Percentiles rank a stretch among this genome's conserved stretches.
phyloP scores from a whole-genome alignment of 768 basidiomycete species.

The Boletellus ananiceps region DNA sequence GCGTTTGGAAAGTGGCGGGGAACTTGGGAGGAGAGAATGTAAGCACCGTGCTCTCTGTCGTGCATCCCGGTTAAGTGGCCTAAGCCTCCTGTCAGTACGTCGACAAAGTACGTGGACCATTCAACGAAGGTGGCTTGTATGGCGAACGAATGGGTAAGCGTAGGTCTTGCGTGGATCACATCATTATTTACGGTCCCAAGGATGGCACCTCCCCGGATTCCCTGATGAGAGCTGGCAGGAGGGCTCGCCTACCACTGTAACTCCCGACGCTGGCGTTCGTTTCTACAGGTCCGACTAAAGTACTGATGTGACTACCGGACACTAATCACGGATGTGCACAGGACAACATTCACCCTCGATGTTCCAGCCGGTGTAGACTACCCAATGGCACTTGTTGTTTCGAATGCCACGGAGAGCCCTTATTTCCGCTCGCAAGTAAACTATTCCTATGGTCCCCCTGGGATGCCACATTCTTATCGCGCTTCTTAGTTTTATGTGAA shows the following conservation, averaged over 20 bases:
- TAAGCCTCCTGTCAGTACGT: constrained; percentile 32
- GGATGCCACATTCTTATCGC: not conserved
- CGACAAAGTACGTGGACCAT: constrained; percentile 48
- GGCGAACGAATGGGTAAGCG: constrained; percentile 44
- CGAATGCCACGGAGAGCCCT: constrained; percentile 43
- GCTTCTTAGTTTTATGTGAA: constrained; percentile 22
- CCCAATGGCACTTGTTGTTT: constrained; percentile 41
- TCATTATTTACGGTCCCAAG: constrained; percentile 9
- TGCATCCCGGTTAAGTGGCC: not conserved
- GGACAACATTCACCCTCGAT: constrained; percentile 38
- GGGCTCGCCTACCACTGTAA: constrained; percentile 40
- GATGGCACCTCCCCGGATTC: constrained; percentile 58
- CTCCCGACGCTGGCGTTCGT: constrained; percentile 40
- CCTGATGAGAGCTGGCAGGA: constrained; percentile 43
- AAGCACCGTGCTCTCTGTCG: constrained; percentile 7
- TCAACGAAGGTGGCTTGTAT: constrained; percentile 57
- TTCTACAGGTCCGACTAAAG: constrained; percentile 39
- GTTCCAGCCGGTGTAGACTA: constrained; percentile 46
- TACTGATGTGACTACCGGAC: not conserved
- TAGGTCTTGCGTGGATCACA: not conserved
- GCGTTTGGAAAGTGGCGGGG: constrained; percentile 47
- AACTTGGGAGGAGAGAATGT: constrained; percentile 47
- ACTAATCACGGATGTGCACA: constrained; percentile 1
- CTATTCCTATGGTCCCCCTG: not conserved
- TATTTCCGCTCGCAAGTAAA: constrained; percentile 36